Conservation (phyloP, 805 yeast genomes). For the Pichia sporocuriosa region DNA sequence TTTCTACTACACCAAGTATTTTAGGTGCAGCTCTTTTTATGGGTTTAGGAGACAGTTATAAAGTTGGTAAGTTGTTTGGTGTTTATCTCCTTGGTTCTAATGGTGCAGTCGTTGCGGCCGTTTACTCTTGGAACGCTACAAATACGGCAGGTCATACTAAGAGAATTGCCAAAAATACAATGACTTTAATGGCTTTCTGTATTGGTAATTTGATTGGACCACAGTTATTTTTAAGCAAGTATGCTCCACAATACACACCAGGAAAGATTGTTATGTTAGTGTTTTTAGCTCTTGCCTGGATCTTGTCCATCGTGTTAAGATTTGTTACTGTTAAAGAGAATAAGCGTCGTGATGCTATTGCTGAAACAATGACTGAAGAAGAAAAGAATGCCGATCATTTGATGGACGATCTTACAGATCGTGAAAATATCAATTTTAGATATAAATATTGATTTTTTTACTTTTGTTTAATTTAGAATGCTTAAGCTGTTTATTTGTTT, state of each 20-base stretch:
- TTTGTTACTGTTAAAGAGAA: slow-evolving; percentile 16
- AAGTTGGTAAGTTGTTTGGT: slow-evolving; percentile 26
- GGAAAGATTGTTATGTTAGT: slow-evolving; percentile 43
- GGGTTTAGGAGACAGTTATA: slow-evolving; percentile 22
- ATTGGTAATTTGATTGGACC: slow-evolving; percentile 70
- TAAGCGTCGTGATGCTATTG: no score
- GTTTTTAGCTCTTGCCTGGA: slow-evolving; percentile 21
- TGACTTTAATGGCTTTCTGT: slow-evolving; percentile 58
- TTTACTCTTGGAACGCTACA: slow-evolving; percentile 33
- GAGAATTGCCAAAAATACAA: slow-evolving; percentile 51
- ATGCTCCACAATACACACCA: slow-evolving; percentile 54
- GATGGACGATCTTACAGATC: slow-evolving; percentile 18
- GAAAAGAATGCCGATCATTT: slow-evolving; percentile 8
- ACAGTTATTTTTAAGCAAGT: slow-evolving; percentile 50
- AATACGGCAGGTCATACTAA: slow-evolving; percentile 75
- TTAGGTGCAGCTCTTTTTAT: slow-evolving; percentile 23
- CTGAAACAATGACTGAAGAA: slow-evolving; percentile 15
- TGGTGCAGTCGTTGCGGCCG: slow-evolving; percentile 18
- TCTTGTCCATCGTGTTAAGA: slow-evolving; percentile 15
- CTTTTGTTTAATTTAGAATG: neutral
- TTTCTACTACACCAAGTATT: slow-evolving; percentile 12
- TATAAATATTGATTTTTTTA: slow-evolving; percentile 10
- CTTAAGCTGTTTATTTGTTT: no score
- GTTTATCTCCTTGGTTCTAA: slow-evolving; percentile 26
- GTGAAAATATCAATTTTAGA: slow-evolving; percentile 16